Percentiles rank a stretch among this genome's conserved stretches.
These are phyloP conservation scores for Calonectria leucothoes DNA, from an alignment of 2,329 filamentous ascomycete genomes.

Conservation along the genomic window DNA sequence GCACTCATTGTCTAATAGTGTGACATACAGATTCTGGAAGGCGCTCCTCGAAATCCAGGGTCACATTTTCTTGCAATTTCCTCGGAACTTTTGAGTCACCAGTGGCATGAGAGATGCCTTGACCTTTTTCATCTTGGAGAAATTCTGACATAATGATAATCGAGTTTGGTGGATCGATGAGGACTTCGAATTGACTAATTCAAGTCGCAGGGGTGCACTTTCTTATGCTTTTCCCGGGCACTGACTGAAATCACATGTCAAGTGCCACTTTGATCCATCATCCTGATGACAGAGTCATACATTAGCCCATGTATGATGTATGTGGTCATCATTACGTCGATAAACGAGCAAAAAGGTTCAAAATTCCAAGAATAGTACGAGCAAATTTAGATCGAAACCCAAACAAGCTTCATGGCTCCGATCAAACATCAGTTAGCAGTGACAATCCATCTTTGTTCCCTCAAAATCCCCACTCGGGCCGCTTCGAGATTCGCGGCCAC, in stretches of 20 bases:
- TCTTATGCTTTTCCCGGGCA: neutral
- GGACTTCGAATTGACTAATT: too few species aligned
- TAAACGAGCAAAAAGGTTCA: neutral
- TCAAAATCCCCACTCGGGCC: neutral
- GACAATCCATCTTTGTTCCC: too few species aligned
- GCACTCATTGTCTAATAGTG: too few species aligned
- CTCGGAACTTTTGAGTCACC: constrained; percentile 32
- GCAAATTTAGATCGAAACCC: neutral
- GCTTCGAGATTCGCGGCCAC: neutral
- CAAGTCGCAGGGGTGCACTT: neutral
- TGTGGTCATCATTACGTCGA: neutral
- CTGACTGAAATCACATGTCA: neutral
- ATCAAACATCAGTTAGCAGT: neutral
- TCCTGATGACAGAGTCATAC: neutral
- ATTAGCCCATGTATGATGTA: neutral
- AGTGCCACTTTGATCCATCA: neutral
- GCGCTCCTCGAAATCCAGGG: constrained; percentile 29
- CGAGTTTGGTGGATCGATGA: neutral
- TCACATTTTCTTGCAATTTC: constrained; percentile 22
- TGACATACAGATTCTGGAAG: constrained; percentile 35
- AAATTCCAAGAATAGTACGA: neutral
- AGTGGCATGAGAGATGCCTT: constrained; percentile 36
- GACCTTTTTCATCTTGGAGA: constrained; percentile 22
- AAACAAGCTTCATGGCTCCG: neutral
- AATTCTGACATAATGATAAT: neutral